phyloP scores from a whole-genome alignment of 1,284 basidiomycete genomes.

The Coniferiporia weirii region DNA sequence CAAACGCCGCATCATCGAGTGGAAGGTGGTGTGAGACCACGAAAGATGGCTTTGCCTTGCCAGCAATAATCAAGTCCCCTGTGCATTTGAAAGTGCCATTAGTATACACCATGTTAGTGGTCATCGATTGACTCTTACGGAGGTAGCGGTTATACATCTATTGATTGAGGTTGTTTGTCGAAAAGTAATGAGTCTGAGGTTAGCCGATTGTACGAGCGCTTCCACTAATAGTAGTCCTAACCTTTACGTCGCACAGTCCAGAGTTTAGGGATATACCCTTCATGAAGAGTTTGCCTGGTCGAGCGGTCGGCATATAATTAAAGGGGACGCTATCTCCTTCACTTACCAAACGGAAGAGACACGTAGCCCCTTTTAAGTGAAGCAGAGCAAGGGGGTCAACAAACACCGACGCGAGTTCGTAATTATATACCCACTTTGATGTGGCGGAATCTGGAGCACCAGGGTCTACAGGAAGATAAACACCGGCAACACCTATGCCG shows the following conservation, averaged over 20 bases:
- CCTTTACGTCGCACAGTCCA: slow-evolving; percentile 52
- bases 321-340: not conserved
- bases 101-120: too few relatives aligned
- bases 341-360: slow-evolving; percentile 43
- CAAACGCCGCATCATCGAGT: slow-evolving; percentile 40
- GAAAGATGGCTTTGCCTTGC: slow-evolving; percentile 45
- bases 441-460: slow-evolving; percentile 46
- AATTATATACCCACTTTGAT: slow-evolving; percentile 33
- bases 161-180: not conserved
- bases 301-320: slow-evolving; percentile 1
- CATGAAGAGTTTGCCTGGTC: slow-evolving; percentile 43
- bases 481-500: slow-evolving; percentile 47
- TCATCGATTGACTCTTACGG: slow-evolving; percentile 20
- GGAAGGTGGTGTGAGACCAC: slow-evolving; percentile 46
- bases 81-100: too few relatives aligned
- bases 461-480: slow-evolving; percentile 48
- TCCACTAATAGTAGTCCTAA: slow-evolving; percentile 18
- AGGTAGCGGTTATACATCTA: slow-evolving; percentile 47
- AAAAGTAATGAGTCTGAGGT: too few relatives aligned
- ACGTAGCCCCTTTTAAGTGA: slow-evolving; percentile 36
- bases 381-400: not conserved
- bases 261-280: slow-evolving; percentile 47
- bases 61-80: slow-evolving; percentile 44
- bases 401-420: not conserved
- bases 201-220: too few relatives aligned